These are phyloP conservation scores for Salix koriyanagi DNA, from an alignment of 345 rosid species.

Conservation along the genomic window DNA sequence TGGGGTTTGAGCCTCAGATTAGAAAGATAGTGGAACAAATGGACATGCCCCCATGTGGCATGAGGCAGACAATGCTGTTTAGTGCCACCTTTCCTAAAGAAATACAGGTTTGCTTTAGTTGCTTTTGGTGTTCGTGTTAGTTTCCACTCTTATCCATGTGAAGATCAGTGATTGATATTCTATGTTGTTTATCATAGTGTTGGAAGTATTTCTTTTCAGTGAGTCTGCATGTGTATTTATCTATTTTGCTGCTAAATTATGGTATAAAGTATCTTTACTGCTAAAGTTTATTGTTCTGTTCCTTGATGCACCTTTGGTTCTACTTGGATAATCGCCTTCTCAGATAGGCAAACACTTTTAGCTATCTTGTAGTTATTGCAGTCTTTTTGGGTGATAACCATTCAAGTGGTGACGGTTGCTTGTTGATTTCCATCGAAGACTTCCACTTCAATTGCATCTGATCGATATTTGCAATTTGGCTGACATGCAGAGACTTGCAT, in stretches of 20 bases:
- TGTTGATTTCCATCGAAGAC: neutral
- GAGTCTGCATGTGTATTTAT: neutral
- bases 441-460: neutral
- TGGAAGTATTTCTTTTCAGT: neutral
- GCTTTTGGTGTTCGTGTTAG: neutral
- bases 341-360: neutral
- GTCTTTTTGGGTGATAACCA: neutral
- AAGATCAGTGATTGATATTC: neutral
- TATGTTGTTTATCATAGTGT: neutral
- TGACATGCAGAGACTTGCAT: slow-evolving; percentile 80
- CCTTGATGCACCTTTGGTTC: neutral
- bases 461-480: slow-evolving; percentile 3
- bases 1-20: slow-evolving; percentile 99
- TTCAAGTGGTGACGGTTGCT: neutral
- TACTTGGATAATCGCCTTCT: neutral
- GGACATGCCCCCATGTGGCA: slow-evolving; percentile 97
- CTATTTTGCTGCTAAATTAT: neutral
- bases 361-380: neutral
- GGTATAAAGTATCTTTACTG: neutral
- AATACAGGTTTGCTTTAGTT: slow-evolving; percentile 60
- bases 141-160: neutral
- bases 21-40: slow-evolving; percentile 94
- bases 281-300: neutral
- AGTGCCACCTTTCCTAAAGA: slow-evolving; percentile 99
- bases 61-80: slow-evolving; percentile 87